Evolutionary conservation across 2,329 filamentous ascomycete species (phyloP).

Genomic region (Cladosporium phlei): DNA sequence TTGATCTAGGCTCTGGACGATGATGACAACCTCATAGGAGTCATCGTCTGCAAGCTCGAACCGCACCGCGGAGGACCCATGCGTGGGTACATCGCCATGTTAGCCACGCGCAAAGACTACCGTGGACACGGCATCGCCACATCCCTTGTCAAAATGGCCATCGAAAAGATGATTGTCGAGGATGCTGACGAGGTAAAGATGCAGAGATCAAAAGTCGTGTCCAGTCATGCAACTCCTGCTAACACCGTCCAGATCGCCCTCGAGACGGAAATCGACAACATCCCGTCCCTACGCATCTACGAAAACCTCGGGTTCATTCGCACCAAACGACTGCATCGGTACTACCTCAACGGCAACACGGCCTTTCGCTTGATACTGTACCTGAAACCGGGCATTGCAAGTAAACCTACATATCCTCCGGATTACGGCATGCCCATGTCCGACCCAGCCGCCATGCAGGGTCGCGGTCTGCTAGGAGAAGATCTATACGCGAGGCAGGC

Average conservation of each 20-base stretch:
- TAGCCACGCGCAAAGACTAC: slow-evolving; percentile 77
- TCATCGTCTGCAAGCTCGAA: slow-evolving; percentile 93
- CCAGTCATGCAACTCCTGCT: too few relatives aligned
- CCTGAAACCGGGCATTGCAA: slow-evolving; percentile 58
- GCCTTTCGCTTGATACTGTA: slow-evolving; percentile 85
- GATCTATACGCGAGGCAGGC: slow-evolving; percentile 26
- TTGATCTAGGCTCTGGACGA: slow-evolving; percentile 46
- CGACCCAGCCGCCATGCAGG: slow-evolving; percentile 15
- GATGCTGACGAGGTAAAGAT: slow-evolving; percentile 70
- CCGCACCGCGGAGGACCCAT: slow-evolving; percentile 79
- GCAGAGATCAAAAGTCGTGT: too few relatives aligned
- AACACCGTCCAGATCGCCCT: slow-evolving; percentile 61
- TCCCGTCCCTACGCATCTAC: slow-evolving; percentile 84
- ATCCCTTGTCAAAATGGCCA: slow-evolving; percentile 78
- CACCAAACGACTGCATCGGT: slow-evolving; percentile 88
- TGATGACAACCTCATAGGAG: slow-evolving; percentile 67
- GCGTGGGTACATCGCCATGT: slow-evolving; percentile 96
- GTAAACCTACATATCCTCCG: slow-evolving; percentile 33
- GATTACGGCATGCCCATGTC: slow-evolving; percentile 21
- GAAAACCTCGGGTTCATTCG: slow-evolving; percentile 86
- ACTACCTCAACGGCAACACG: slow-evolving; percentile 94
- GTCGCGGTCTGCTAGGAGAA: slow-evolving; percentile 20
- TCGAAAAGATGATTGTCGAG: slow-evolving; percentile 80
- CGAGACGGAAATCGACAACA: slow-evolving; percentile 92
- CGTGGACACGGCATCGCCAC: slow-evolving; percentile 83